Percentiles rank a stretch among this genome's conserved stretches.
phyloP scores from a whole-genome alignment of 495 filamentous ascomycete genomes.

The Aspergillus affinis region DNA sequence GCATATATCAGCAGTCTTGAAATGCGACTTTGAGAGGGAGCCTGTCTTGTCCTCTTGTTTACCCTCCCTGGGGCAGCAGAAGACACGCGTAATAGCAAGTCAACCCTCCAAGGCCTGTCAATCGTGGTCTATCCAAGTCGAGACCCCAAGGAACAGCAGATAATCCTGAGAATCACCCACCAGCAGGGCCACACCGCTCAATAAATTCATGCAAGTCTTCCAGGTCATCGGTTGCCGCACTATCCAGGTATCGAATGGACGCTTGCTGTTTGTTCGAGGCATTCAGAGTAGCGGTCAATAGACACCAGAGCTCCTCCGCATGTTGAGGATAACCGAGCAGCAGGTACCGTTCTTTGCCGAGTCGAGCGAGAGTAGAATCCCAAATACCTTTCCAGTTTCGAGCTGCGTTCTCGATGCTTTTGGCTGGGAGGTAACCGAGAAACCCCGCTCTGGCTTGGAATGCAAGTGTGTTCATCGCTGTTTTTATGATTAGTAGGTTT shows the following conservation, averaged over 20 bases:
- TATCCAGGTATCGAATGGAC: conserved; percentile 33
- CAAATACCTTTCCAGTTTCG: conserved; percentile 39
- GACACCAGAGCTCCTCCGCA: conserved; percentile 41
- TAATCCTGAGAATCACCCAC: neutral
- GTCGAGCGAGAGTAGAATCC: conserved; percentile 21
- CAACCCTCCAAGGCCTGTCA: no score
- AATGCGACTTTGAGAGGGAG: no score
- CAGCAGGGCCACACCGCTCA: conserved; percentile 23
- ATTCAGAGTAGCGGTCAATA: conserved; percentile 34
- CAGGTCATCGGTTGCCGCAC: conserved; percentile 37
- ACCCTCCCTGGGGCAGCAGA: no score
- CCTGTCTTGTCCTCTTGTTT: no score
- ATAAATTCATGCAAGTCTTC: conserved; percentile 41
- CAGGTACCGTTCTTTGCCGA: conserved; percentile 25
- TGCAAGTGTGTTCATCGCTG: conserved; percentile 35
- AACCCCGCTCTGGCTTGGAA: conserved; percentile 32
- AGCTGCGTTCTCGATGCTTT: conserved; percentile 31
- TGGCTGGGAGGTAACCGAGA: conserved; percentile 27
- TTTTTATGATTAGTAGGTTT: neutral
- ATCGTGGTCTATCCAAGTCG: neutral
- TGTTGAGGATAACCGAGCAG: conserved; percentile 41
- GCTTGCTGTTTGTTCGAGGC: conserved; percentile 14
- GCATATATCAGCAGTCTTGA: no score
- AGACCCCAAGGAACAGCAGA: no score
- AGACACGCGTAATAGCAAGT: no score